Percentiles rank a stretch among this genome's conserved stretches.
phyloP scores from a whole-genome alignment of 208 protist genomes.

The Leishmania arabica region DNA sequence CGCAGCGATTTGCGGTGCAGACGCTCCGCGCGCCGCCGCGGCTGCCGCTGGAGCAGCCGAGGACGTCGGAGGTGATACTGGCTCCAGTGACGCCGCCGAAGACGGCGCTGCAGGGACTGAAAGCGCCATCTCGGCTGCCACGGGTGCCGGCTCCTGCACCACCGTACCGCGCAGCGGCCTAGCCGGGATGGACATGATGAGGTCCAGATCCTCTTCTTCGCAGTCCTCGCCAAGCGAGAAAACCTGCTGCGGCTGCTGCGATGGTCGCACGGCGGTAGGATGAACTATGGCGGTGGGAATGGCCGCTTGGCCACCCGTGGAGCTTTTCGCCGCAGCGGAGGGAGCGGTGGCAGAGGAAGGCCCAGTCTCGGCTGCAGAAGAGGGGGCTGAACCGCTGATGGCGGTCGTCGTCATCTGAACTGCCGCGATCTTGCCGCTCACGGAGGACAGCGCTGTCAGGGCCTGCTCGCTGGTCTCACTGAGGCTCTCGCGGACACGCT shows the following conservation, averaged over 20 bases:
- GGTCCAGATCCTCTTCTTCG: slow-evolving; percentile 71
- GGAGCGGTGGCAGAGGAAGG: neutral
- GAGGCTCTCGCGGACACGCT: slow-evolving; percentile 55
- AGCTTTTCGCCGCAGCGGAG: neutral
- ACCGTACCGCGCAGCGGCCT: slow-evolving; percentile 18
- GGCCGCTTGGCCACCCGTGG: slow-evolving; percentile 43
- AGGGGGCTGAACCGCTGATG: slow-evolving; percentile 15
- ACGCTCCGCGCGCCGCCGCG: neutral
- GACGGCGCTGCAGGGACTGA: neutral
- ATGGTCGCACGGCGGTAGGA: neutral
- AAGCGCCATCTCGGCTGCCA: neutral
- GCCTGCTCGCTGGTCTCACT: slow-evolving; percentile 31
- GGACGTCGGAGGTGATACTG: neutral
- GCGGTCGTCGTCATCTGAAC: neutral
- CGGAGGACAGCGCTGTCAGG: slow-evolving; percentile 6
- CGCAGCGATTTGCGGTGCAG: slow-evolving; percentile 26
- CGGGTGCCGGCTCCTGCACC: slow-evolving; percentile 5
- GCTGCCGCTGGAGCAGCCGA: neutral
- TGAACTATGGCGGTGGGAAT: slow-evolving; percentile 3
- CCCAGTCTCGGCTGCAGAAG: slow-evolving; percentile 25
- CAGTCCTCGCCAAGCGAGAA: slow-evolving; percentile 63
- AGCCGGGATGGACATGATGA: slow-evolving; percentile 62
- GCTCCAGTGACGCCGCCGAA: slow-evolving; percentile 4
- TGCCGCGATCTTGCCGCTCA: neutral
- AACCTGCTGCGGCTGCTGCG: slow-evolving; percentile 20